Evolutionary conservation across 805 yeast species (phyloP), one percentile per base, ranked within the genome.

Genomic region (Saccharomycopsis fibuligera): DNA sequence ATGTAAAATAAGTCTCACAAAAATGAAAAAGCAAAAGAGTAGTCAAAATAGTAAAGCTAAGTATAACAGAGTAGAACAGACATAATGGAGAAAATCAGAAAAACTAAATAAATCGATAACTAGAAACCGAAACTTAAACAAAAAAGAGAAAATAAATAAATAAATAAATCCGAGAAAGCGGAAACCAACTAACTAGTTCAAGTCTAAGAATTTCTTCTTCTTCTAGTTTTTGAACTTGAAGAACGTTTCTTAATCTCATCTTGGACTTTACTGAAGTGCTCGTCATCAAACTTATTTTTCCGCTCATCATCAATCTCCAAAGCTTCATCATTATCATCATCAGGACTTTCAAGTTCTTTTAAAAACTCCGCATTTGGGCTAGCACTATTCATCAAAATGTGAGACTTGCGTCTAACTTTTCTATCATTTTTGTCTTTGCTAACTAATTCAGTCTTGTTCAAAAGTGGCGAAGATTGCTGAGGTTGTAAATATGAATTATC

Each of bases 341-440:
- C 43, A 25, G 6, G 9, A 22, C 17, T 22, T 23, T 14, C 31
- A 4, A 39, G 14, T 9, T 29, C 31, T 8, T 8, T 9, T 8
- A 14, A n/a, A 6, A 25, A 10, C 10, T 23, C 8, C 8, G 31
- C 12, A 29, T 29, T 29, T 9, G 31, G 31, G 12, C 12, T 12
- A 9, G 31, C 12, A 29, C 12, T 29, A 12, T 12, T 12, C 12
- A 24, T 5, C 35, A 37, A 43, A 23, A 42, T 43, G 14, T 40
- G 53, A 6, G 54, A 50, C 19, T 47, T 51, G 29, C 54, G 35
- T 23, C 54, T 23, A 14, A 40, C 47, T 27, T 36, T 39, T 2
- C 54, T 48, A 27, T 51, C 52, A 25, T 51, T 52, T 25, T 45
- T 36, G 27, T 51, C 54, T 17, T 35, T 36, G 16, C 38, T 44